A percentile compares a stretch with the other conserved stretches of the same genome.
phyloP scores from a whole-genome alignment of 2,329 filamentous ascomycete species.

The Cladosporium sp. region DNA sequence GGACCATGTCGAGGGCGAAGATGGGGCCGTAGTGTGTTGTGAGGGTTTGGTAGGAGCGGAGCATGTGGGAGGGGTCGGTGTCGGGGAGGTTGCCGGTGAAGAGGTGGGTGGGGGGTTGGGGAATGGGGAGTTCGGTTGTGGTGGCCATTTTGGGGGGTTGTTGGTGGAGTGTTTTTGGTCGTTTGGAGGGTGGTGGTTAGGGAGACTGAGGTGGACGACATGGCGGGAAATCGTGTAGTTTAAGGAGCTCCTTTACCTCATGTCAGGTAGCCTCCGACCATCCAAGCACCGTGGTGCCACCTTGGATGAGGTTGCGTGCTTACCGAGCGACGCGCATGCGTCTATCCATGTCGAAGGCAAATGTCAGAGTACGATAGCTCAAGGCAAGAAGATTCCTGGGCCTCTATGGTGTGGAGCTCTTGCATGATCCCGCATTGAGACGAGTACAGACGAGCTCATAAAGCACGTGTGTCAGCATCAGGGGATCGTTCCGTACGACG shows the following conservation, averaged over 20 bases:
- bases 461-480: constrained; percentile 7
- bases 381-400: too few relatives aligned
- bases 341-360: too few relatives aligned
- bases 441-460: neutral
- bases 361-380: too few relatives aligned
- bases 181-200: too few relatives aligned
- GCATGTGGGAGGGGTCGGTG: constrained; percentile 46
- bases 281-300: too few relatives aligned
- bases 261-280: too few relatives aligned
- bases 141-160: neutral
- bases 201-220: neutral
- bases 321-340: neutral
- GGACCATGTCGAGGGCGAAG: constrained; percentile 27
- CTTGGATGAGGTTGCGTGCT: neutral
- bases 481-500: too few relatives aligned
- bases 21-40: constrained; percentile 52
- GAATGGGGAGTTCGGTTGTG: constrained; percentile 24
- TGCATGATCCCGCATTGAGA: too few relatives aligned
- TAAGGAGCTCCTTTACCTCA: too few relatives aligned
- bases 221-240: too few relatives aligned
- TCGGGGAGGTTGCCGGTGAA: constrained; percentile 59
- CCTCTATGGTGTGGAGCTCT: too few relatives aligned
- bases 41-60: constrained; percentile 49
- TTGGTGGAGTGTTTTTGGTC: neutral
- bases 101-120: constrained; percentile 57